Base-by-base conservation (phyloP, 352 stramenopile genomes). In the Aphanomyces stellatus region DNA sequence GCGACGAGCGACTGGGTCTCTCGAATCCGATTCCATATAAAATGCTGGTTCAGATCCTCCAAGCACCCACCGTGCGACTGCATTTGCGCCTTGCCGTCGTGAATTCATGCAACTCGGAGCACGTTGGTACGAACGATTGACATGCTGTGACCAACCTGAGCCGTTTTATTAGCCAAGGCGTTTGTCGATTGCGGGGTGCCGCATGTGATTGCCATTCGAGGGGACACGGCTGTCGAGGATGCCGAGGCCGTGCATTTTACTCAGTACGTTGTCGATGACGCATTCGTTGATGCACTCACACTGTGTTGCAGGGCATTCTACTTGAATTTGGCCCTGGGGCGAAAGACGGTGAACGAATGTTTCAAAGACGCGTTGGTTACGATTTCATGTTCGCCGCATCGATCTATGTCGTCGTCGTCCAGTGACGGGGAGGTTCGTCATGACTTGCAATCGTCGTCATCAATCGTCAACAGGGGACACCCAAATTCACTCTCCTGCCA, bases 1-100 rank as follows among this genome's bases (percentile, higher is more conserved):
- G 91, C 75, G 33, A 68, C 19, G 49, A 66, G 22, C 22, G 28
- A 24, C 49, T 34, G 33, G 49, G 49, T 30, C n/a, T 57, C 13
- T 15, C 49, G 13, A 24, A 57, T 34, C 49, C 25, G 27, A 57
- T 57, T 57, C 49, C 49, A 7, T 30, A 35, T 24, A 19, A 33
- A 7, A 57, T 24, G 25, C 25, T 57, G 7, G 22, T 57, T 17
- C 25, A 57, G 25, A 37, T 57, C n/a, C 10, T 57, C n/a, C 49
- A 24, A 19, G 25, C 6, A 13, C 49, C 19, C 1, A 24, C 11
- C 2, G 17, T 34, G 30, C n/a, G n/a, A n/a, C 49, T 40, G 6
- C n/a, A 57, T n/a, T 30, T 57, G 49, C 49, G 49, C 7, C 49
- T 57, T 0, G 49, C 33, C 7, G 49, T 57, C 6, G 49, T 57